phyloP scores from a whole-genome alignment of 441 rosid species.

The Melastoma candidum region DNA sequence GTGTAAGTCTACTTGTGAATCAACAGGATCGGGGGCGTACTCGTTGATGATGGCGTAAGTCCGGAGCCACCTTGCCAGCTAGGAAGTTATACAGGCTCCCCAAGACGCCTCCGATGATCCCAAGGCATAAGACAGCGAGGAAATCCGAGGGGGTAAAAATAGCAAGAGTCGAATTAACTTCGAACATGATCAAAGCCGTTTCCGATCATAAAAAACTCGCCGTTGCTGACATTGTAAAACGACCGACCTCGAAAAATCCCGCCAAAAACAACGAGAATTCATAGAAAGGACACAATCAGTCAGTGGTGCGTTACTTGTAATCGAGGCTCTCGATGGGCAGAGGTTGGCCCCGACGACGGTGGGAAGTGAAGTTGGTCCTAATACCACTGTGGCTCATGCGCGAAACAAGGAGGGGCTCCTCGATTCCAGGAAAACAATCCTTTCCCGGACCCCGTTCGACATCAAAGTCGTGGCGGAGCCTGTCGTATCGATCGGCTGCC shows the following conservation, averaged over 20 bases:
- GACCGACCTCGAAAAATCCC: too few species aligned
- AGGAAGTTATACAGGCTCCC: constrained; percentile 85
- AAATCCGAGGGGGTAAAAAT: constrained; percentile 47
- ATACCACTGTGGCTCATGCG: constrained; percentile 29
- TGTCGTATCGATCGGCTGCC: too few species aligned
- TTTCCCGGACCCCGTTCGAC: too few species aligned
- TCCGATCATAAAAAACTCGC: constrained; percentile 76
- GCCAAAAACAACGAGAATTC: too few species aligned
- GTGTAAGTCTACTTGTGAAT: not conserved
- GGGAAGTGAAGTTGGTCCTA: constrained; percentile 36
- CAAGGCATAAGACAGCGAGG: constrained; percentile 66
- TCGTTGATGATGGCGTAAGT: constrained; percentile 71
- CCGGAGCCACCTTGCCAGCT: constrained; percentile 77
- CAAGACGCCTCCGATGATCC: constrained; percentile 64
- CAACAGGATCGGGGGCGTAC: constrained; percentile 28
- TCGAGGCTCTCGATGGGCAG: constrained; percentile 78
- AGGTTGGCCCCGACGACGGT: constrained; percentile 76
- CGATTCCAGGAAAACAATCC: constrained; percentile 8
- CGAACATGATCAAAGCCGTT: constrained; percentile 88
- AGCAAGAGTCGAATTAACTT: constrained; percentile 46
- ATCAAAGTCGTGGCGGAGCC: too few species aligned
- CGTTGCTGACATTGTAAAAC: constrained; percentile 42
- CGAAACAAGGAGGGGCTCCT: constrained; percentile 34
- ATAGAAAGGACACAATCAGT: not conserved
- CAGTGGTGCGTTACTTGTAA: constrained; percentile 38